Evolutionary conservation across 768 basidiomycete species (phyloP).

Genomic region (Rhodotorula diobovata): DNA sequence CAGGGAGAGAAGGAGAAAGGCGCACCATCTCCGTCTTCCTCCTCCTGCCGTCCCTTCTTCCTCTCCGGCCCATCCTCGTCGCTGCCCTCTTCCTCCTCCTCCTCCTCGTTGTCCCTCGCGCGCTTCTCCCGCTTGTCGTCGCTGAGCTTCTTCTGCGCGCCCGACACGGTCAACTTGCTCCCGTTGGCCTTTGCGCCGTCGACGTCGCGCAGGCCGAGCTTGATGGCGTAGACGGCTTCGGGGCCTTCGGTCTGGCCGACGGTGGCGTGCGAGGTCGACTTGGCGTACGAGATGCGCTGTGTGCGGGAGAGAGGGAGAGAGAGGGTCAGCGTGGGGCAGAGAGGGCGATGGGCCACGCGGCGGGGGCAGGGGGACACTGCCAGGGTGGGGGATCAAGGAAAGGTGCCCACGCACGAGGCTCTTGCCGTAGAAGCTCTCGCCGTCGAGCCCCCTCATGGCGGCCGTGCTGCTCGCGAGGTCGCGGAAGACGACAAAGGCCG

Average conservation of each 20-base stretch:
- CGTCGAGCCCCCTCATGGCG: conserved; percentile 86
- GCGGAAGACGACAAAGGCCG: conserved; percentile 92
- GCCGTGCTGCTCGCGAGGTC: conserved; percentile 86
- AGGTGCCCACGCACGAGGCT: conserved; percentile 21
- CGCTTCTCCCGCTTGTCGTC: conserved; percentile 47
- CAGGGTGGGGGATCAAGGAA: background rate
- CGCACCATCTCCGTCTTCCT: conserved; percentile 58
- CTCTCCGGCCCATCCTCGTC: conserved; percentile 51
- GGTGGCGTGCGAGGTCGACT: conserved; percentile 80
- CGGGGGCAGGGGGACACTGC: background rate
- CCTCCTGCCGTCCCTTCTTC: conserved; percentile 69
- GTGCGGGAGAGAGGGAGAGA: background rate
- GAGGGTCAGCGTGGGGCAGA: background rate
- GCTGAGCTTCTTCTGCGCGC: conserved; percentile 52
- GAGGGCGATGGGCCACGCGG: too few relatives aligned
- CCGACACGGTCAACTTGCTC: conserved; percentile 46
- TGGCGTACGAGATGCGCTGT: conserved; percentile 87
- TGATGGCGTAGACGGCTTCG: conserved; percentile 46
- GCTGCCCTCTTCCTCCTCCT: conserved; percentile 54
- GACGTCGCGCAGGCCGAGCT: conserved; percentile 51
- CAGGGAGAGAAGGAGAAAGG: background rate
- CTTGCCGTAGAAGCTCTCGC: conserved; percentile 56
- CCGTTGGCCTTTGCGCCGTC: conserved; percentile 31
- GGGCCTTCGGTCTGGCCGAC: conserved; percentile 63
- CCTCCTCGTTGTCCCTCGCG: conserved; percentile 53